phyloP scores from a whole-genome alignment of 2,329 filamentous ascomycete species.

The Bertia moriformis region DNA sequence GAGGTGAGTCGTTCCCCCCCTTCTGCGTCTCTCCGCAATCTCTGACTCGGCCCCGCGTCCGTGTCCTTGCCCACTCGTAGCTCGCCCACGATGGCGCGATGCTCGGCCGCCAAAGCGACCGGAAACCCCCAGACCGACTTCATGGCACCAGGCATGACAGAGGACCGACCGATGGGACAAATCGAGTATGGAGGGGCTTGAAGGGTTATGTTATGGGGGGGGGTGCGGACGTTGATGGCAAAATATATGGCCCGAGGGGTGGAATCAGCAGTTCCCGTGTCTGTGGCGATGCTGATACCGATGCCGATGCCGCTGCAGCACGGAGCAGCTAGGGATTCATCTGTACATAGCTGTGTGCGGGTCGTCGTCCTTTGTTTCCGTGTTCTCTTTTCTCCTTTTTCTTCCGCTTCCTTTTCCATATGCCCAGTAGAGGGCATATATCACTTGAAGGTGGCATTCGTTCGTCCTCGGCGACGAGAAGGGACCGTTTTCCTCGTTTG shows the following conservation, averaged over 20 bases:
- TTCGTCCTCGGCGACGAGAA: not conserved
- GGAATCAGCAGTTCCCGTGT: not conserved
- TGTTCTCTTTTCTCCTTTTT: not conserved
- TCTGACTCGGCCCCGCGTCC: too few species aligned
- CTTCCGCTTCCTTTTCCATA: not conserved
- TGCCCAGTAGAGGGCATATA: not conserved
- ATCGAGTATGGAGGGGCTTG: not conserved
- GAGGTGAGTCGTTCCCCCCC: conserved; percentile 51
- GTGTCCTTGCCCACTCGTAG: conserved; percentile 25
- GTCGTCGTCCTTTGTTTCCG: too few species aligned
- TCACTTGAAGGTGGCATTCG: not conserved
- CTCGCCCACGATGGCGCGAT: conserved; percentile 96
- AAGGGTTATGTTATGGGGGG: not conserved
- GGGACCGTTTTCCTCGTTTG: not conserved
- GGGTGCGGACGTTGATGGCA: not conserved
- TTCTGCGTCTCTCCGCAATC: too few species aligned
- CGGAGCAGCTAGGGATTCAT: too few species aligned
- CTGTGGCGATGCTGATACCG: too few species aligned
- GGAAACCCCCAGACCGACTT: conserved; percentile 67
- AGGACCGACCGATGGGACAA: not conserved
- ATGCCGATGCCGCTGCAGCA: too few species aligned
- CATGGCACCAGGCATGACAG: conserved; percentile 47
- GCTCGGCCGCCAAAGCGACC: conserved; percentile 79
- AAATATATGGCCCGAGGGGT: not conserved
- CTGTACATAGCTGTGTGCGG: too few species aligned